Evolutionary conservation across 192 early-diverging fungal genomes (phyloP), one percentile per base, ranked within the genome.

Genomic region (Paraglomus brasilianum): DNA sequence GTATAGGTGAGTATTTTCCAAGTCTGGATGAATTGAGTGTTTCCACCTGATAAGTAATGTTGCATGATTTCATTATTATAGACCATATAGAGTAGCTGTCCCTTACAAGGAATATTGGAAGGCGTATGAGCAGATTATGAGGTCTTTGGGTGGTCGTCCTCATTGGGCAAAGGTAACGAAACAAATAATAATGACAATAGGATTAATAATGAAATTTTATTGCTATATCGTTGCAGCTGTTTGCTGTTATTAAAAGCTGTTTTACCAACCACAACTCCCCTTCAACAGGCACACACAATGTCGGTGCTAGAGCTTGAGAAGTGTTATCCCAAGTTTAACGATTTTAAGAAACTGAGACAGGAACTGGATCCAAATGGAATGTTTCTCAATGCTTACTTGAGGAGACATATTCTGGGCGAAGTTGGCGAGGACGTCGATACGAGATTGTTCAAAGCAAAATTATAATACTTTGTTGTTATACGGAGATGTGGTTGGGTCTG

Each of bases 51-150:
- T n/a, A n/a, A n/a, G n/a, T n/a, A n/a, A n/a, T n/a, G n/a, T n/a
- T n/a, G n/a, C n/a, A n/a, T n/a, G n/a, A n/a, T n/a, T 38, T n/a
- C 21, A 42, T 49, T 40, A 19, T 13, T 80, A 67, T 44, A 88
- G 91, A 58, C 91, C 91, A 0, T 91, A 86, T 69, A 78, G 81
- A 49, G 78, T 74, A 48, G 72, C 85, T 15, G 86, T 92, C 0
- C 85, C 89, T 9, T 89, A 92, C 71, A 87, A 85, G 56, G 81
- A 85, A 17, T 89, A 88, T 62, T 91, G 89, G 91, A 60, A 70
- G 13, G 86, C 73, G 1, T 92, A 81, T 58, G 91, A 92, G 75
- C 75, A 85, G 39, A 86, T 91, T 43, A 90, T 92, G 91, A 74
- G 85, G 19, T 75, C 78, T 1, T 81, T 80, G 19, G 73, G 69